Conservation (phyloP, 1,139 yeast genomes). For the Saccharomyces pastorianus region DNA sequence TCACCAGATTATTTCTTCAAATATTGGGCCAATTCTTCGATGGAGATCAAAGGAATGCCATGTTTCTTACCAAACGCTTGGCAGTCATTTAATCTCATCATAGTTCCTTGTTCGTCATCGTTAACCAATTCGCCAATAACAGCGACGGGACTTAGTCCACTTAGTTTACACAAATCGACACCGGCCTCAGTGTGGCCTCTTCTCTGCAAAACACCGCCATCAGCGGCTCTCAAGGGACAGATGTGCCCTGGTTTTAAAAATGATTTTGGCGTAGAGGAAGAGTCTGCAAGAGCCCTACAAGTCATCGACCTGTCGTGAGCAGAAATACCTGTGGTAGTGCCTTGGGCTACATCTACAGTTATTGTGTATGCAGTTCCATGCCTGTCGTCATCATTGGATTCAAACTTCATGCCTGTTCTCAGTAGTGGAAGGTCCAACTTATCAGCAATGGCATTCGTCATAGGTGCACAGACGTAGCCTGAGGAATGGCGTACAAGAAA, state of each 20-base stretch:
- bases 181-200: constrained; percentile 99
- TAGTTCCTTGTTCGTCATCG: constrained; percentile 77
- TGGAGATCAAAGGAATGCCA: constrained; percentile 66
- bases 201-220: constrained; percentile 73
- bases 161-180: constrained; percentile 72
- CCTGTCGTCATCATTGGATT: constrained; percentile 47
- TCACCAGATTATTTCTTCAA: constrained; percentile 24
- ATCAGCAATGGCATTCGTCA: constrained; percentile 72
- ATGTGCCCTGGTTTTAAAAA: constrained; percentile 91
- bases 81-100: constrained; percentile 93
- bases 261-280: constrained; percentile 47
- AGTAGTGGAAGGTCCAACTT: constrained; percentile 70
- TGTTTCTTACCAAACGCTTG: constrained; percentile 55
- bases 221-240: constrained; percentile 84
- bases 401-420: constrained; percentile 39
- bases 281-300: constrained; percentile 59
- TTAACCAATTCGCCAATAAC: constrained; percentile 91
- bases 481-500: constrained; percentile 82
- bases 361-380: constrained; percentile 97
- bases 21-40: constrained; percentile 64
- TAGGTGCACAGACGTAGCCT: constrained; percentile 91
- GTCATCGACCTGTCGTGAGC: constrained; percentile 92
- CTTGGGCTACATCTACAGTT: constrained; percentile 74
- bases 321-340: constrained; percentile 96
- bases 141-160: constrained; percentile 79